Evolutionary conservation across 257 asterid species (phyloP), one percentile per base, ranked within the genome.

Genomic region (Nicotiana noctiflora): DNA sequence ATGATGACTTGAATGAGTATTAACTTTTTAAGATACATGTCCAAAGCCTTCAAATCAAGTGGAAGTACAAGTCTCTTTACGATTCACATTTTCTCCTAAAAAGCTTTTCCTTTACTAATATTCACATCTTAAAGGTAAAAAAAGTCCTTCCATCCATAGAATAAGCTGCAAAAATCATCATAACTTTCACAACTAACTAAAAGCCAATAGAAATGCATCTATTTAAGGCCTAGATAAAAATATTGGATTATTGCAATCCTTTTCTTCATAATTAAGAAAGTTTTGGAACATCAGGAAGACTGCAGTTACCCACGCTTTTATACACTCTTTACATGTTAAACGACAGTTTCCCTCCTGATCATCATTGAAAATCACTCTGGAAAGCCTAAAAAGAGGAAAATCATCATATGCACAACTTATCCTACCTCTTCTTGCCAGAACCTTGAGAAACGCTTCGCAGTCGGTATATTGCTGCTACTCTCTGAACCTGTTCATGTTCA

Each of bases 351-450:
- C 34, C 59, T 19, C 34, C 49, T 40, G 57, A 70, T 74, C n/a
- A 72, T 21, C 44, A 13, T 56, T 7, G 21, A 14, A 72, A 23
- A 49, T 72, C 6, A 25, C 27, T 25, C 27, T 25, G 27, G 27
- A 25, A 25, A 25, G 27, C 27, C 27, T 25, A 25, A 25, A 25
- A 25, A 25, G 27, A n/a, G 27, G 27, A 25, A 25, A 25, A 25
- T 1, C 27, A 25, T 25, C 27, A 25, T 25, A 25, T 25, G 27
- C 31, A 79, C 62, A 55, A 81, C 55, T 70, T 1, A 12, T 44
- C 61, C 80, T 88, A 95, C 98, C 97, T 94, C 93, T 91, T 93
- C 90, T 89, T 93, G 83, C 99, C 97, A 84, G 96, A 91, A 76
- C 97, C 94, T 88, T 90, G 95, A 61, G 90, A 87, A 59, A 84